phyloP scores from a whole-genome alignment of 2,329 filamentous ascomycete genomes.

The Trichoderma sp. region DNA sequence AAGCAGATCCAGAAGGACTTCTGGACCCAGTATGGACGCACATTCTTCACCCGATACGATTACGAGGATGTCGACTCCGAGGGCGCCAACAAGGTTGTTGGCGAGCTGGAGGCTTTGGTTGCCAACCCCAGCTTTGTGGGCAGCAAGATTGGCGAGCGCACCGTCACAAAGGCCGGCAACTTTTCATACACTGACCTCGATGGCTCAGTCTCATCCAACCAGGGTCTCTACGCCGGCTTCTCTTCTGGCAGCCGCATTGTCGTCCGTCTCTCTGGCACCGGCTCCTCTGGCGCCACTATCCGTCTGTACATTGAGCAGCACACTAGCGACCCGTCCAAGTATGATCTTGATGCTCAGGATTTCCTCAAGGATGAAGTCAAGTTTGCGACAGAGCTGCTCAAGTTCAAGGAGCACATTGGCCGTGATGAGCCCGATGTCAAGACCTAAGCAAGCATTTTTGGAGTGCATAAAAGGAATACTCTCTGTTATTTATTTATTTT shows the following conservation, averaged over 20 bases:
- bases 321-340: constrained; percentile 76
- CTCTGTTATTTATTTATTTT: background rate
- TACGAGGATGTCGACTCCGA: constrained; percentile 94
- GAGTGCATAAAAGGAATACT: background rate
- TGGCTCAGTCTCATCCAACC: constrained; percentile 91
- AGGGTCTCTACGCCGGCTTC: constrained; percentile 93
- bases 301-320: constrained; percentile 97
- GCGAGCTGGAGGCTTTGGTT: constrained; percentile 76
- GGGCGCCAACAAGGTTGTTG: constrained; percentile 86
- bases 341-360: constrained; percentile 82
- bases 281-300: constrained; percentile 93
- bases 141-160: constrained; percentile 76
- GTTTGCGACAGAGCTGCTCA: constrained; percentile 80
- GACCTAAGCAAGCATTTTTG: constrained; percentile 60
- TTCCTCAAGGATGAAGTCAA: constrained; percentile 90
- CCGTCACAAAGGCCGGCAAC: constrained; percentile 87
- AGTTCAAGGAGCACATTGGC: constrained; percentile 91
- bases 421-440: constrained; percentile 94
- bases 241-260: constrained; percentile 94
- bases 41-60: constrained; percentile 99
- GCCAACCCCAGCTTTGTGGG: constrained; percentile 74
- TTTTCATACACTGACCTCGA: constrained; percentile 99
- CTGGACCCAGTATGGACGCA: constrained; percentile 94
- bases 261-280: constrained; percentile 91
- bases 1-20: constrained; percentile 96